These are phyloP conservation scores for Chrysosporium queenslandicum DNA, from an alignment of 2,329 filamentous ascomycete genomes.

Conservation along the genomic window DNA sequence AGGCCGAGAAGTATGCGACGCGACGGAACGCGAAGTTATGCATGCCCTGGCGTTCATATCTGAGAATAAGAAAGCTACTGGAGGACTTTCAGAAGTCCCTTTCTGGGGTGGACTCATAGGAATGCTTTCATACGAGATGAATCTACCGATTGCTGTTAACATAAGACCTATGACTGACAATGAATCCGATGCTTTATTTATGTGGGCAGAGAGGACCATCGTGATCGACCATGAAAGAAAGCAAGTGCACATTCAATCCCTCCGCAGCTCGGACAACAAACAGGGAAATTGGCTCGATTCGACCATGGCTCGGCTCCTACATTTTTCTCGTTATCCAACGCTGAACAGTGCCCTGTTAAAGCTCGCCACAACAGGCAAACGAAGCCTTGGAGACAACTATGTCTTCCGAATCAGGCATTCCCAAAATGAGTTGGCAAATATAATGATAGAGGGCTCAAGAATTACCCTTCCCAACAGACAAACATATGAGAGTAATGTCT, in stretches of 20 bases:
- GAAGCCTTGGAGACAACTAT: not conserved
- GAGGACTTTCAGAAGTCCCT: conserved; percentile 34
- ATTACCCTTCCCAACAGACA: conserved; percentile 31
- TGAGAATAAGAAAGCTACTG: conserved; percentile 31
- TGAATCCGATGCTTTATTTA: conserved; percentile 50
- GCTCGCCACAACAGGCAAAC: not conserved
- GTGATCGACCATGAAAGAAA: conserved; percentile 62
- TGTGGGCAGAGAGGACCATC: conserved; percentile 66
- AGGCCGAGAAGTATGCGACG: not conserved
- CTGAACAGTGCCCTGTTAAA: conserved; percentile 4
- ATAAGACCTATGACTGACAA: conserved; percentile 18
- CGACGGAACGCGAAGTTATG: conserved; percentile 23
- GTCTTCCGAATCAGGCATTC: conserved; percentile 6
- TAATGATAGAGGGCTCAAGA: conserved; percentile 21
- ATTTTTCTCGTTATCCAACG: conserved; percentile 15
- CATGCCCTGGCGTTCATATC: conserved; percentile 32
- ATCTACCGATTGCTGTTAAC: conserved; percentile 44
- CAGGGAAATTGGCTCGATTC: conserved; percentile 40
- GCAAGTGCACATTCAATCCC: conserved; percentile 56
- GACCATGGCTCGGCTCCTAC: conserved; percentile 22
- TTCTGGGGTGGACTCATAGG: conserved; percentile 82
- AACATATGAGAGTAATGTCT: no score
- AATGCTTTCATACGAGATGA: conserved; percentile 75
- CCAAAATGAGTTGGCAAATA: conserved; percentile 20
- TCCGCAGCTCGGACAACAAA: conserved; percentile 37